Conservation (phyloP, 2,329 filamentous ascomycete species). For the Scedosporium dehoogii region DNA sequence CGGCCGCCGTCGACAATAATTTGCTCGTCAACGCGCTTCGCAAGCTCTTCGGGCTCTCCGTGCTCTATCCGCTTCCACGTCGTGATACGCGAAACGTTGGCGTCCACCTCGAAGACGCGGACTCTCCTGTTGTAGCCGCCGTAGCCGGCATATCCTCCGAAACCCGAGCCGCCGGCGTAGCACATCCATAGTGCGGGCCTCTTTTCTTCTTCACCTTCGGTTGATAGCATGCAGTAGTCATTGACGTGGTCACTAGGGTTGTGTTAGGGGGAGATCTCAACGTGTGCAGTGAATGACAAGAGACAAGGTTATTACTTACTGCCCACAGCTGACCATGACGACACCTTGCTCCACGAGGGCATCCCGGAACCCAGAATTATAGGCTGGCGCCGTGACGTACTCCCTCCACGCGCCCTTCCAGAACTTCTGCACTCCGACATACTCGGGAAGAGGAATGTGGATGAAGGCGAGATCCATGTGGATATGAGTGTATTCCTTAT, state of each 20-base stretch:
- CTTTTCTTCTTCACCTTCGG: slow-evolving; percentile 26
- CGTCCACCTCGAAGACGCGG: slow-evolving; percentile 86
- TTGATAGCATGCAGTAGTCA: slow-evolving; percentile 78
- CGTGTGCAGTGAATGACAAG: slow-evolving; percentile 6
- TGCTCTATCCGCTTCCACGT: slow-evolving; percentile 88
- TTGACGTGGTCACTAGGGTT: slow-evolving; percentile 74
- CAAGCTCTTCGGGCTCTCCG: slow-evolving; percentile 40
- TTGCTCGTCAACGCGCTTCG: slow-evolving; percentile 49
- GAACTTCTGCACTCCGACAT: slow-evolving; percentile 49
- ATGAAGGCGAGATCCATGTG: slow-evolving; percentile 97
- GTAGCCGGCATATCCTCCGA: slow-evolving; percentile 92
- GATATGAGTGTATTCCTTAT: slow-evolving; percentile 77
- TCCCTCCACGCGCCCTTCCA: slow-evolving; percentile 64
- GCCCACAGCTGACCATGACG: slow-evolving; percentile 80
- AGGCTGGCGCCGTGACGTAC: slow-evolving; percentile 73
- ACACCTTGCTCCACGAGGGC: slow-evolving; percentile 80
- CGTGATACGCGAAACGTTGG: slow-evolving; percentile 76
- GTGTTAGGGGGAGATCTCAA: not conserved
- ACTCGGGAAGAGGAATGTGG: slow-evolving; percentile 92
- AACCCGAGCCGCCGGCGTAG: slow-evolving; percentile 84
- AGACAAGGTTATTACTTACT: slow-evolving; percentile 45
- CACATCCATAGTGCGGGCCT: slow-evolving; percentile 88
- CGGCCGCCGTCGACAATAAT: slow-evolving; percentile 56
- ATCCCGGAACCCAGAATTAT: slow-evolving; percentile 88
- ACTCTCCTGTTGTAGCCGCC: slow-evolving; percentile 74